Evolutionary conservation across 139 green algal species (phyloP).

Genomic region (Trebouxia sp.): DNA sequence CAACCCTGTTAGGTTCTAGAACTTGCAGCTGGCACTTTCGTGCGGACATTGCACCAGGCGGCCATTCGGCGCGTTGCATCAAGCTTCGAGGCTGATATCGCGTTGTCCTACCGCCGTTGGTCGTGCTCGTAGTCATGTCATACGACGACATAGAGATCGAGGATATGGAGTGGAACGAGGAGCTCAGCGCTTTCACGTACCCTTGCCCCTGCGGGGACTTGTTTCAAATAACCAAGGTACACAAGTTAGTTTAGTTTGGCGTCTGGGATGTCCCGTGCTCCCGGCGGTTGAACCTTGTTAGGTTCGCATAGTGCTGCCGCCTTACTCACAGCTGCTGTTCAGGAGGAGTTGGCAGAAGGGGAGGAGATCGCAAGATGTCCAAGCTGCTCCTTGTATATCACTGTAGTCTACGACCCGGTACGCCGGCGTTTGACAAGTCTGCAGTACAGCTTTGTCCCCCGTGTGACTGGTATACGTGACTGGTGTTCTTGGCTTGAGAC

Average conservation of each 20-base stretch:
- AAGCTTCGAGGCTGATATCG: too few relatives aligned
- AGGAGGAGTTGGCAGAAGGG: slow-evolving; percentile 81
- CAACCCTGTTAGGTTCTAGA: too few relatives aligned
- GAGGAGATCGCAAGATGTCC: slow-evolving; percentile 96
- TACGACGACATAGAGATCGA: slow-evolving; percentile 97
- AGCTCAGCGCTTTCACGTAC: slow-evolving; percentile 91
- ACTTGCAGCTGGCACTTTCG: too few relatives aligned
- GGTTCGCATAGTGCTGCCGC: too few relatives aligned
- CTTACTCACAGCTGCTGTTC: slow-evolving; percentile 3
- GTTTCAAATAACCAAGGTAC: slow-evolving; percentile 91
- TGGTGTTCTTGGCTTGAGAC: too few relatives aligned
- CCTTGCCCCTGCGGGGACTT: slow-evolving; percentile 95
- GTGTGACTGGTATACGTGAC: too few relatives aligned
- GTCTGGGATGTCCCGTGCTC: neutral
- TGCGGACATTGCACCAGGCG: neutral
- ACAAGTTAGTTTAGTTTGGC: neutral
- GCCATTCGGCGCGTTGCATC: too few relatives aligned
- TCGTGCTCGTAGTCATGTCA: slow-evolving; percentile 45
- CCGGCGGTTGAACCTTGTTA: neutral
- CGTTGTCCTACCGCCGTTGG: too few relatives aligned
- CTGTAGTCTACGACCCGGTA: slow-evolving; percentile 93
- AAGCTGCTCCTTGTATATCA: slow-evolving; percentile 92
- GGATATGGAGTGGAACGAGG: slow-evolving; percentile 94
- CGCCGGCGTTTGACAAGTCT: too few relatives aligned
- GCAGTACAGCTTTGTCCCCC: too few relatives aligned